Percentiles rank a stretch among this genome's conserved stretches.
Conservation (phyloP, 139 green algal species). For the Parachlorella kessleri region DNA sequence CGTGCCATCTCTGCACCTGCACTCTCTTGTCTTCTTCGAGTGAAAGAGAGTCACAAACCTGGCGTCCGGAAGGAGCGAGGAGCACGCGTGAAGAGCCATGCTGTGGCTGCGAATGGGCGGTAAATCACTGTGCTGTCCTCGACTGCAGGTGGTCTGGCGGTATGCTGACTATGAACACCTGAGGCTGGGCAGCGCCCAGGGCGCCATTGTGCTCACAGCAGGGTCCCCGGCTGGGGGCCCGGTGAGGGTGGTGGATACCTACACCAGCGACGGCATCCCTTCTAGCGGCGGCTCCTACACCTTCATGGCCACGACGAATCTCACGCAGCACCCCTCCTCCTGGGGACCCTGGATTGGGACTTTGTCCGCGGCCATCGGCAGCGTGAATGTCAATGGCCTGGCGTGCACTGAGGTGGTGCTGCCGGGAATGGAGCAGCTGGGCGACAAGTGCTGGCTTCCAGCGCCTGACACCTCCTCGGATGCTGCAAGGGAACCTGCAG, state of each 20-base stretch:
- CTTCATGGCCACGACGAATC: constrained; percentile 3
- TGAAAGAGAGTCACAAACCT: no score
- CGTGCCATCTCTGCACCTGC: no score
- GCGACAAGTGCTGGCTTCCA: no score
- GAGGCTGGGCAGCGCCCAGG: background rate
- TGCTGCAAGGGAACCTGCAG: no score
- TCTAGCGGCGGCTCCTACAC: constrained; percentile 27
- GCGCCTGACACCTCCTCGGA: no score
- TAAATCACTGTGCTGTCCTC: no score
- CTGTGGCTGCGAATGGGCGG: no score
- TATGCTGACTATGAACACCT: background rate
- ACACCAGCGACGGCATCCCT: constrained; percentile 6
- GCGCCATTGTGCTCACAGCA: constrained; percentile 27
- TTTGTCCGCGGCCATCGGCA: constrained; percentile 8
- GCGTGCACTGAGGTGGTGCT: constrained; percentile 20
- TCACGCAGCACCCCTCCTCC: background rate
- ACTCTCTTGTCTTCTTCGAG: no score
- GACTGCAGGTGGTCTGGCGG: constrained; percentile 35
- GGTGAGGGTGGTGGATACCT: constrained; percentile 32
- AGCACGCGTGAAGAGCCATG: no score
- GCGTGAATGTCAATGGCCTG: constrained; percentile 41
- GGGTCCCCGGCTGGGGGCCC: constrained; percentile 3
- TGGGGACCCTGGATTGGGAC: background rate
- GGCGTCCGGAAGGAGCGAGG: no score
- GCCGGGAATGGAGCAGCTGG: background rate